Evolutionary conservation across 2,329 filamentous ascomycete species (phyloP).

Genomic region (Hansfordia pulvinata): DNA sequence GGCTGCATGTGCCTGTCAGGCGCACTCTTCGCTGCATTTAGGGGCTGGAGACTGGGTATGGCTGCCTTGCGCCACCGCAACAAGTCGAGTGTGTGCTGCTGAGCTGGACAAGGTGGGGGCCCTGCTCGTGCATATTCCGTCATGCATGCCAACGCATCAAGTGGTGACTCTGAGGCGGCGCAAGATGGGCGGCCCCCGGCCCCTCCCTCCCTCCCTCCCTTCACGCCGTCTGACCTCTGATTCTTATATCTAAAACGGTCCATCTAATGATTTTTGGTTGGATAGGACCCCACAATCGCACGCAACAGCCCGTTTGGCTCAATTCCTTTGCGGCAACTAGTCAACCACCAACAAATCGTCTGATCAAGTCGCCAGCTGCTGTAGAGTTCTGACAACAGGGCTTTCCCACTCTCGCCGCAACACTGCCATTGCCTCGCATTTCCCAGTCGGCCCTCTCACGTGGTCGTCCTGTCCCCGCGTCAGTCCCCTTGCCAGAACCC

Average conservation of each 20-base stretch:
- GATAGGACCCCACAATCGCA: constrained; percentile 27
- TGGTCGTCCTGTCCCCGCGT: too few relatives aligned
- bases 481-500: too few relatives aligned
- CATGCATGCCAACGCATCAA: constrained; percentile 46
- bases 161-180: constrained; percentile 27
- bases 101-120: constrained; percentile 30
- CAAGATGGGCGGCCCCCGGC: constrained; percentile 17
- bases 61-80: constrained; percentile 8
- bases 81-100: constrained; percentile 18
- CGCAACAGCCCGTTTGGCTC: constrained; percentile 16
- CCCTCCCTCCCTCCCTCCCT: constrained; percentile 12
- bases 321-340: too few relatives aligned
- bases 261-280: constrained; percentile 27
- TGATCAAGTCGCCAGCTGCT: too few relatives aligned
- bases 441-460: constrained; percentile 18
- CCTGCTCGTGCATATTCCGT: constrained; percentile 41
- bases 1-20: not conserved
- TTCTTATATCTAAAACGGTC: constrained; percentile 24
- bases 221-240: constrained; percentile 20
- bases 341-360: too few relatives aligned
- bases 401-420: too few relatives aligned
- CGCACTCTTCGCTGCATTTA: constrained; percentile 3
- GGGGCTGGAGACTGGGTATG: too few relatives aligned
- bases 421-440: too few relatives aligned
- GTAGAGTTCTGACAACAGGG: too few relatives aligned